These are phyloP conservation scores for Metschnikowia vanudenii DNA, from an alignment of 805 yeast species.

Conservation along the genomic window DNA sequence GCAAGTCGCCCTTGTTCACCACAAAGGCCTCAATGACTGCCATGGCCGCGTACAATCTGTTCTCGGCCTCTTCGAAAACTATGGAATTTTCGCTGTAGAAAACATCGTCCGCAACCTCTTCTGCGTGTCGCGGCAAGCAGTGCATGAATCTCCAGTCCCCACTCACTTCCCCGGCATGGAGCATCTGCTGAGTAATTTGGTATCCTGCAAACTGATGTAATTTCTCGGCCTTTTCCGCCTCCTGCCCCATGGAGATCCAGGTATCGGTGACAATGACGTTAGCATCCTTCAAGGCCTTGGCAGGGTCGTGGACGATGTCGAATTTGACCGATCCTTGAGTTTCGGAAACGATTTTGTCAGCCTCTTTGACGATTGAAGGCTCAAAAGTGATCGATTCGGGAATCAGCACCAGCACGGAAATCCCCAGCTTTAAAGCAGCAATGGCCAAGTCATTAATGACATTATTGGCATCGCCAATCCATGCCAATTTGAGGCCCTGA, in stretches of 20 bases:
- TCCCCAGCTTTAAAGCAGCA: constrained; percentile 83
- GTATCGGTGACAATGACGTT: constrained; percentile 92
- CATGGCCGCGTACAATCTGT: constrained; percentile 93
- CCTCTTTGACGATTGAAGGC: constrained; percentile 50
- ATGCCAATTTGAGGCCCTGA: constrained; percentile 71
- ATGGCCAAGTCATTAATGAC: constrained; percentile 91
- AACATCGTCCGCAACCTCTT: constrained; percentile 91
- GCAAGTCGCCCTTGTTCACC: constrained; percentile 43
- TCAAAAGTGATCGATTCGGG: constrained; percentile 74
- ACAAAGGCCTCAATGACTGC: constrained; percentile 91
- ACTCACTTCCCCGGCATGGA: constrained; percentile 55
- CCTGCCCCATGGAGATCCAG: constrained; percentile 98
- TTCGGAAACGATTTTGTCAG: constrained; percentile 46
- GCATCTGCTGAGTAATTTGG: constrained; percentile 73
- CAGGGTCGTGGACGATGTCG: constrained; percentile 68
- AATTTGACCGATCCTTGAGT: constrained; percentile 44
- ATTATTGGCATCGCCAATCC: constrained; percentile 97
- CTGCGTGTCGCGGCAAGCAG: constrained; percentile 92
- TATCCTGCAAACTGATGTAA: constrained; percentile 81
- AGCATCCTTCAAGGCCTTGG: constrained; percentile 69
- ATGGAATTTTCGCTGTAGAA: constrained; percentile 77
- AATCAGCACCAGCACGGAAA: constrained; percentile 78
- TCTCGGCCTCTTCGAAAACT: constrained; percentile 95
- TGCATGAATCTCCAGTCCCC: constrained; percentile 90
- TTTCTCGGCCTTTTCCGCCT: constrained; percentile 67